Percentiles rank a stretch among this genome's conserved stretches.
Evolutionary conservation across 305 asterid genomes (phyloP).

Genomic region (Solanum hybrid): DNA sequence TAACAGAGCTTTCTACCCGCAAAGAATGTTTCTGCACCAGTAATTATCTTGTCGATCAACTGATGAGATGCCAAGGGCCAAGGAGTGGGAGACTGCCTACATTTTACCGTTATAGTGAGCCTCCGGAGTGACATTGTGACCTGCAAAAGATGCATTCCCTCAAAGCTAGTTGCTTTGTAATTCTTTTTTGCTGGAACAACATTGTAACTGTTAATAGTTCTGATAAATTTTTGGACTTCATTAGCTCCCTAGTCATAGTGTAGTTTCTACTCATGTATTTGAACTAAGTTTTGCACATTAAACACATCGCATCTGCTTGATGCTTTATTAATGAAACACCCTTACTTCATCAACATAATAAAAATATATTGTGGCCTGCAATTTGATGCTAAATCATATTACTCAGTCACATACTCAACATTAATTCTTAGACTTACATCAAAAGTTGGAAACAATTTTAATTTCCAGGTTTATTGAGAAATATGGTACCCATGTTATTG

Average conservation of each 20-base stretch:
- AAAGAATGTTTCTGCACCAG: not conserved
- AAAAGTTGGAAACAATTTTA: constrained; percentile 13
- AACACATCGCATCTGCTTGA: not conserved
- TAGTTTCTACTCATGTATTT: not conserved
- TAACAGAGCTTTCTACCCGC: not conserved
- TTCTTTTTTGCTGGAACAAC: not conserved
- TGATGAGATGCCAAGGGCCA: not conserved
- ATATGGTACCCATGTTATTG: constrained; percentile 84
- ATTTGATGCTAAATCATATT: not conserved
- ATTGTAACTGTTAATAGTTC: not conserved
- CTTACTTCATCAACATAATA: not conserved
- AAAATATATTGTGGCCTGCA: not conserved
- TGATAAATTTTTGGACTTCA: not conserved
- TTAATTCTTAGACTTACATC: not conserved
- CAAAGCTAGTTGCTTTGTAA: not conserved
- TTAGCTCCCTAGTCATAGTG: not conserved
- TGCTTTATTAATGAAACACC: not conserved
- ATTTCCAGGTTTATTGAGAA: constrained; percentile 76
- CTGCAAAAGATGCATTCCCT: not conserved
- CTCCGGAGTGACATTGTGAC: not conserved
- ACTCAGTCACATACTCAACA: not conserved
- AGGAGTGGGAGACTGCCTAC: not conserved
- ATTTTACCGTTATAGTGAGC: not conserved
- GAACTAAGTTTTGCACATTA: not conserved
- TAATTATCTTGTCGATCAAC: not conserved